Evolutionary conservation across 305 asterid species (phyloP), one percentile per base, ranked within the genome.

Genomic region (Fraxinus greggii): DNA sequence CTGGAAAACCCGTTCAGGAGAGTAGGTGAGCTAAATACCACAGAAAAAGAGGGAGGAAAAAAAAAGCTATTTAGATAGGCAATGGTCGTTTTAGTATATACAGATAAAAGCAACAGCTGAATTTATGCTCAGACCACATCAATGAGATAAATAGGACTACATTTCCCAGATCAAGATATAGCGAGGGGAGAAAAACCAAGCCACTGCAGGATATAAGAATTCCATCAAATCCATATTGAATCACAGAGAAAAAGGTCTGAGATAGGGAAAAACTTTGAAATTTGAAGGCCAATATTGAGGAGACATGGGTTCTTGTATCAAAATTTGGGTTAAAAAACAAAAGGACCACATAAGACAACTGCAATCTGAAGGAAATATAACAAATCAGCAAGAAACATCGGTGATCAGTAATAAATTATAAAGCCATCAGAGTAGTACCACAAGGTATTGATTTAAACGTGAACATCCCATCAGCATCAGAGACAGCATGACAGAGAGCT

Each of bases 381-480:
- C 36, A 7, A 76, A 65, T 59, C 59, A 78, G 77, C 33, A 65
- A 67, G 59, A 80, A 80, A 28, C 48, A 63, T 28, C 31, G 17
- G 42, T 21, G 31, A 4, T 75, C 75, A 75, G 70, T 77, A 63
- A 78, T 35, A 77, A 82, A 83, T 1, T 65, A 56, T 51, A 72
- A 67, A 72, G 81, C 61, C 63, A 29, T 23, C 51, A 76, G 77
- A 78, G 74, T 73, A 63, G 88, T 95, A 95, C 99, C 99, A 84
- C 99, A 95, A 29, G 99, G 97, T 82, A 94, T 87, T 59, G 92
- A 90, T 83, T 92, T 89, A 82, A 95, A 94, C 56, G 79, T 85
- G 90, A 95, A 95, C 89, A 85, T 87, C 89, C 99, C 99, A 88
- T 90, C 91, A 85, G 96, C 95, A 90, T 94, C 97, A 80, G 99